Evolutionary conservation across 148 eudicot genomes (phyloP).

Genomic region (Agrostemma githago): DNA sequence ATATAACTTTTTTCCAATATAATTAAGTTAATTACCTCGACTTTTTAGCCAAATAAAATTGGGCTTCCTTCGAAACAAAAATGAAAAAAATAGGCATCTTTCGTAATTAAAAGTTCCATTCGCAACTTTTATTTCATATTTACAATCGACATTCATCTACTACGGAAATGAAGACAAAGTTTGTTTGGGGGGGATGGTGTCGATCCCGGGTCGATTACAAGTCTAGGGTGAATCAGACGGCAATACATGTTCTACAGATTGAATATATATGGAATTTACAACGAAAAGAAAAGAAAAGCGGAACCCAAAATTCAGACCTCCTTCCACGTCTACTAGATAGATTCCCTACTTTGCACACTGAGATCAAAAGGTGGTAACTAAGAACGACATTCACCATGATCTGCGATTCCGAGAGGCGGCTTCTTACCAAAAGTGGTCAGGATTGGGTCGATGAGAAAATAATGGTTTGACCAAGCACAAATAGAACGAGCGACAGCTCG

Average conservation of each 20-base stretch:
- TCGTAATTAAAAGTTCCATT: too few species aligned
- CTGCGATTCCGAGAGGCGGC: not conserved
- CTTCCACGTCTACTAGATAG: not conserved
- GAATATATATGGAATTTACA: not conserved
- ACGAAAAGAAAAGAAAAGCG: not conserved
- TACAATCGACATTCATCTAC: too few species aligned
- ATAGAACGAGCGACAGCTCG: constrained; percentile 65
- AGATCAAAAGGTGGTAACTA: not conserved
- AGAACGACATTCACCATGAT: not conserved
- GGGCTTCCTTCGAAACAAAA: too few species aligned
- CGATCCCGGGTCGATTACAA: too few species aligned
- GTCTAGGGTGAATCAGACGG: too few species aligned
- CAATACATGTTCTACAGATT: not conserved
- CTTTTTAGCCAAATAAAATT: too few species aligned
- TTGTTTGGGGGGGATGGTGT: too few species aligned
- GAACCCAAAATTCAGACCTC: not conserved
- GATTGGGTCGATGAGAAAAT: constrained; percentile 27
- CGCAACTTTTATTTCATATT: too few species aligned
- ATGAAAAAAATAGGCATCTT: too few species aligned
- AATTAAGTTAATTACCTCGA: too few species aligned
- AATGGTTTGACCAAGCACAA: constrained; percentile 66
- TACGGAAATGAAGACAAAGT: too few species aligned
- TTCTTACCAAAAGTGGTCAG: not conserved
- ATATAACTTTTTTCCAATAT: too few species aligned
- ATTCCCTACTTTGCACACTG: not conserved